Conservation (phyloP, 192 early-diverging fungal genomes). For the Backusella parvicylindrica region DNA sequence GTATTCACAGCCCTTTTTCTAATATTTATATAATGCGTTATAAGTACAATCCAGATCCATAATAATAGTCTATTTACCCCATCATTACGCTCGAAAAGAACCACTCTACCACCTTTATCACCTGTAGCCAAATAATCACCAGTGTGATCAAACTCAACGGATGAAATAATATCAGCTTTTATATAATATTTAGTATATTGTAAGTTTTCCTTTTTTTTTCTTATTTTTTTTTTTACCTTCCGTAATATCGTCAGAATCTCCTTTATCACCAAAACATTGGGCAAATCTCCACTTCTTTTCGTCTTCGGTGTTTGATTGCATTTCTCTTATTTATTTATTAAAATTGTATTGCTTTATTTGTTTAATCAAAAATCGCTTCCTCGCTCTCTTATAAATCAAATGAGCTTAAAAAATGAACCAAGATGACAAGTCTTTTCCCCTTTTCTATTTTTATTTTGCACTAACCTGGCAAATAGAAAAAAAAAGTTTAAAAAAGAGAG, state of each 20-base stretch:
- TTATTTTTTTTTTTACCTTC: conserved; percentile 76
- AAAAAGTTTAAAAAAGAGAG: neutral
- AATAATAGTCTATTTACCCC: conserved; percentile 59
- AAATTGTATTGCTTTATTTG: no score
- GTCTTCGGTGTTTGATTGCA: conserved; percentile 14
- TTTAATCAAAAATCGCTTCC: no score
- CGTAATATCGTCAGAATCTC: conserved; percentile 96
- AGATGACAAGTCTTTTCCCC: no score
- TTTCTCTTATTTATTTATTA: no score
- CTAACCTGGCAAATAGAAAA: neutral
- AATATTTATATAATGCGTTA: neutral
- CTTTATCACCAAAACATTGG: conserved; percentile 99
- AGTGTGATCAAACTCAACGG: conserved; percentile 96
- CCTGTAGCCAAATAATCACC: conserved; percentile 97
- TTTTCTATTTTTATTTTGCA: neutral
- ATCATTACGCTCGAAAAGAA: conserved; percentile 96
- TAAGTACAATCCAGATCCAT: no score
- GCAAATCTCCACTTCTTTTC: conserved; percentile 79
- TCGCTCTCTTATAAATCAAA: no score
- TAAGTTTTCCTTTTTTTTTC: no score
- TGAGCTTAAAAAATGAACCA: no score
- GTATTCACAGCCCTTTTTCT: conserved; percentile 95
- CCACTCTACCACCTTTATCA: conserved; percentile 95
- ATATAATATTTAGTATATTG: no score
- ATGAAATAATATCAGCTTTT: conserved; percentile 96